Percentiles rank a stretch among this genome's conserved stretches.
phyloP scores from a whole-genome alignment of 352 stramenopile genomes.

The Phytophthora lateralis region DNA sequence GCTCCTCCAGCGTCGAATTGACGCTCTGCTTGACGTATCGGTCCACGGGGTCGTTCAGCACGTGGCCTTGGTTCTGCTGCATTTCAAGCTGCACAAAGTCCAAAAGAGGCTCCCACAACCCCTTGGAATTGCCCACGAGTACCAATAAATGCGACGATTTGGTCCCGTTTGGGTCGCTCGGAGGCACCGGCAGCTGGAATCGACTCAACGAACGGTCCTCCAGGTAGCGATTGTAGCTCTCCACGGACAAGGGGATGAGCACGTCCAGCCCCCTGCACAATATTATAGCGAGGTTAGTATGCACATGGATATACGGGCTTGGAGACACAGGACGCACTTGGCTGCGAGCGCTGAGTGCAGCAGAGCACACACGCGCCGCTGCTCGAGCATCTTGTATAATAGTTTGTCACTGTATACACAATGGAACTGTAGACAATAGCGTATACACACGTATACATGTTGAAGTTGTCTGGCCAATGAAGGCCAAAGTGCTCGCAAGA shows the following conservation, averaged over 20 bases:
- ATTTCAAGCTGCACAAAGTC: slow-evolving; percentile 44
- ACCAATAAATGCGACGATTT: slow-evolving; percentile 57
- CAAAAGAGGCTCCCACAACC: slow-evolving; percentile 60
- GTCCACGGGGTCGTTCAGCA: slow-evolving; percentile 59
- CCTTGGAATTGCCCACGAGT: slow-evolving; percentile 70
- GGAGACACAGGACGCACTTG: slow-evolving; percentile 15
- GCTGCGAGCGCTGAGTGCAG: slow-evolving; percentile 17
- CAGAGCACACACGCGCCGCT: slow-evolving; percentile 19
- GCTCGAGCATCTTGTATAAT: slow-evolving; percentile 27
- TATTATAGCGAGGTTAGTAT: neutral
- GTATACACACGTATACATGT: neutral
- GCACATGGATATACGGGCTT: neutral
- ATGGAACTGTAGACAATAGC: neutral
- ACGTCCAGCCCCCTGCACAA: slow-evolving; percentile 62
- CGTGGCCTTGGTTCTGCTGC: slow-evolving; percentile 23
- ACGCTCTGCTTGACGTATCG: slow-evolving; percentile 61
- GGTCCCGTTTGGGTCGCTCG: neutral
- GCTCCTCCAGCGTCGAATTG: slow-evolving; percentile 27
- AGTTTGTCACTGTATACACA: neutral
- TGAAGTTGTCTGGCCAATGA: neutral
- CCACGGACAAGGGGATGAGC: slow-evolving; percentile 65
- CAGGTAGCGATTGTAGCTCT: slow-evolving; percentile 70
- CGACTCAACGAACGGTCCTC: slow-evolving; percentile 38
- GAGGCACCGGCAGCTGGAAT: slow-evolving; percentile 49
- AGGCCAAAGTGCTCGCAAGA: neutral